These are phyloP conservation scores for Cladosporium sp. DNA, from an alignment of 2,329 filamentous ascomycete genomes.

Conservation along the genomic window DNA sequence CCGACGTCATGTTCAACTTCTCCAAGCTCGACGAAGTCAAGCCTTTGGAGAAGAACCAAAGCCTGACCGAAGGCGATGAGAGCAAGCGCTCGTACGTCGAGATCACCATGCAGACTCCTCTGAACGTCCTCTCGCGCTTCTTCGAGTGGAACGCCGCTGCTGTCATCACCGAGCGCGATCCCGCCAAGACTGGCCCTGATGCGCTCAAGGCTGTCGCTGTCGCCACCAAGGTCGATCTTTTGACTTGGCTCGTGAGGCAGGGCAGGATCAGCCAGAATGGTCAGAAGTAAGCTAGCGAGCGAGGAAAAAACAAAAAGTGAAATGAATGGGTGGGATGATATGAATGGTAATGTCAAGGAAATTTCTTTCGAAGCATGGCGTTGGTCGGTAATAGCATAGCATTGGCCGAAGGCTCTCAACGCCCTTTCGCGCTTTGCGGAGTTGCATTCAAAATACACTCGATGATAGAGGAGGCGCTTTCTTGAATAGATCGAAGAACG, in stretches of 20 bases:
- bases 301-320: too few relatives aligned
- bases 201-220: constrained; percentile 74
- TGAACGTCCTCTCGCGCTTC: constrained; percentile 81
- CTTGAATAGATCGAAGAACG: too few relatives aligned
- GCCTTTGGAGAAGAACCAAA: constrained; percentile 72
- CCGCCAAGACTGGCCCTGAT: constrained; percentile 34
- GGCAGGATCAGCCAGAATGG: constrained; percentile 24
- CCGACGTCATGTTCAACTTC: constrained; percentile 97
- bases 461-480: too few relatives aligned
- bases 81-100: constrained; percentile 72
- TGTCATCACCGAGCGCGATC: constrained; percentile 75
- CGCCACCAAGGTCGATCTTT: constrained; percentile 91
- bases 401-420: constrained; percentile 5
- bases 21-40: constrained; percentile 80
- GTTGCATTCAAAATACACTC: too few relatives aligned
- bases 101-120: constrained; percentile 84
- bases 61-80: constrained; percentile 38
- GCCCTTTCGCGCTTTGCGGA: background rate
- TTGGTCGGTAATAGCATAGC: background rate
- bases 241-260: constrained; percentile 84
- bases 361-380: constrained; percentile 8
- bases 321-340: background rate
- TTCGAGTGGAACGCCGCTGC: constrained; percentile 98
- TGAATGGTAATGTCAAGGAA: background rate
- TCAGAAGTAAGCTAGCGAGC: background rate